Evolutionary conservation across 2,329 filamentous ascomycete genomes (phyloP).

Genomic region (Metarhizium guizhouense): DNA sequence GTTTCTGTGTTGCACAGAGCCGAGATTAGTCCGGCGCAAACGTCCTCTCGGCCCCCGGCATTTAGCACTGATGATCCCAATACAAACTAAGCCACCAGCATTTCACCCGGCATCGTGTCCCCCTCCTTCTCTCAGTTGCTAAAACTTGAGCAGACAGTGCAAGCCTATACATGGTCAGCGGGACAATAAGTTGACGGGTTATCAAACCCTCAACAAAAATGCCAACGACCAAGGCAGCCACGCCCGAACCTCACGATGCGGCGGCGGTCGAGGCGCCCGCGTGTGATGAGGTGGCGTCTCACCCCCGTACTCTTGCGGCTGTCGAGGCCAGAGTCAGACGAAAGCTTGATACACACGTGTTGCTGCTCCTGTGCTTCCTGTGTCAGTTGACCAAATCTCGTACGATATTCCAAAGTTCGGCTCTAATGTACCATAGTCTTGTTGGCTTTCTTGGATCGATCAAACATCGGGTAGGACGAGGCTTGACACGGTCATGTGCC

Average conservation of each 20-base stretch:
- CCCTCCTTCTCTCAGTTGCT: no score
- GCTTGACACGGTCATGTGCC: background rate
- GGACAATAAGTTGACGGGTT: background rate
- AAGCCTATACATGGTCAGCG: background rate
- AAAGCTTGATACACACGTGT: background rate
- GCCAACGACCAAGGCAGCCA: background rate
- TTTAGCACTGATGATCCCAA: no score
- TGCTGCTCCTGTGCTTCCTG: conserved; percentile 6
- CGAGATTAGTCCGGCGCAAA: no score
- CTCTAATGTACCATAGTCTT: background rate
- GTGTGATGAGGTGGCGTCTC: background rate
- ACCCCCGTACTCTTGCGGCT: background rate
- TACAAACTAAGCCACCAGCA: no score
- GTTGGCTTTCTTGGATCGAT: conserved; percentile 7
- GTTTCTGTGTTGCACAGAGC: no score
- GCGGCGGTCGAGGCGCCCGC: background rate
- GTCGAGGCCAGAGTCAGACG: background rate
- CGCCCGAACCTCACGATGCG: background rate
- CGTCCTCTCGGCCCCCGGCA: no score
- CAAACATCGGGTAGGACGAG: background rate
- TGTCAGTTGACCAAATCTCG: background rate
- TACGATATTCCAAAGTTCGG: background rate
- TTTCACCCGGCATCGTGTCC: no score
- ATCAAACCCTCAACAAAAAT: background rate
- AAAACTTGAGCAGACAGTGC: no score